These are phyloP conservation scores for Delonix regia DNA, from an alignment of 306 rosid species.

Conservation along the genomic window DNA sequence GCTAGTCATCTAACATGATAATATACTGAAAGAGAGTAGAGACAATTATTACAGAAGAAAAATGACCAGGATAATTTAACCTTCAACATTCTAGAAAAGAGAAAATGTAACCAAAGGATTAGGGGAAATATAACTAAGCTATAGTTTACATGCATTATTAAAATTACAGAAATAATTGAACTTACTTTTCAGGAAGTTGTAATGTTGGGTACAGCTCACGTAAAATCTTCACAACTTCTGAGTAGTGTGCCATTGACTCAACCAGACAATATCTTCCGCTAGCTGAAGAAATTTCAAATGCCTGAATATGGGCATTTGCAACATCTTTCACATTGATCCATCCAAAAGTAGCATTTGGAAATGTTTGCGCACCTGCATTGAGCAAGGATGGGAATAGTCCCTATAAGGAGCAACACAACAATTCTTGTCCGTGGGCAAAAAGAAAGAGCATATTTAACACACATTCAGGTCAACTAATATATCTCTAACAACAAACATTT, in stretches of 20 bases:
- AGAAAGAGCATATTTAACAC: background rate
- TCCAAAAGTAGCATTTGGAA: background rate
- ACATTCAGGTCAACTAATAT: background rate
- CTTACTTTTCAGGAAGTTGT: background rate
- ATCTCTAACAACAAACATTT: background rate
- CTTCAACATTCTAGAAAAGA: too few species aligned
- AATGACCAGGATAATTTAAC: too few species aligned
- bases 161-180: background rate
- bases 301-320: conserved; percentile 7
- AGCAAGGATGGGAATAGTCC: background rate
- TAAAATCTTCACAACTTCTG: background rate
- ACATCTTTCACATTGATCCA: conserved; percentile 11
- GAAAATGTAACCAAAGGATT: background rate
- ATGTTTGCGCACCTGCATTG: conserved; percentile 1
- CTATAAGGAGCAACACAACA: background rate
- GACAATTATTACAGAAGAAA: too few species aligned
- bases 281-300: conserved; percentile 14
- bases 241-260: background rate
- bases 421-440: background rate
- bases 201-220: background rate
- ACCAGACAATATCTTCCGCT: conserved; percentile 11
- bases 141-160: background rate
- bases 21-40: too few species aligned
- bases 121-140: background rate
- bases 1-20: too few species aligned